Conservation (phyloP, 2,329 filamentous ascomycete genomes). For the Fusarium udum region DNA sequence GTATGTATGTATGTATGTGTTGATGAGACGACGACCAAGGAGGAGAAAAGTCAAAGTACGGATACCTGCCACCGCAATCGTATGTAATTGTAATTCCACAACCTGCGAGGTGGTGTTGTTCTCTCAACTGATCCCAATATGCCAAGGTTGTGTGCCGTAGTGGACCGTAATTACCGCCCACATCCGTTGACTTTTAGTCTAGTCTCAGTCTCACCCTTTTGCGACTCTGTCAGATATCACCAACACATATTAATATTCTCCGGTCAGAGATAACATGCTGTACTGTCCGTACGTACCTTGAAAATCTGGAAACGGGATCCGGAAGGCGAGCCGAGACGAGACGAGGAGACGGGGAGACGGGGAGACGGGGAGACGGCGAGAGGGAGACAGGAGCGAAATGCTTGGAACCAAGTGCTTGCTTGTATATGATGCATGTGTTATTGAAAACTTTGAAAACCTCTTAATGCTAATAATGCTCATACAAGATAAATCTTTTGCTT, state of each 20-base stretch:
- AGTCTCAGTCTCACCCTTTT: neutral
- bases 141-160: constrained; percentile 2
- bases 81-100: neutral
- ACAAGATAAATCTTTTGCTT: neutral
- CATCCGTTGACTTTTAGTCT: neutral
- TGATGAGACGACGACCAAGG: neutral
- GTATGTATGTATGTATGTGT: neutral
- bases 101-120: neutral
- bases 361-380: neutral
- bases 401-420: neutral
- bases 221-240: constrained; percentile 23
- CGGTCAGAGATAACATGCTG: neutral
- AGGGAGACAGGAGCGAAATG: neutral
- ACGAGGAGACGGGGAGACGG: neutral
- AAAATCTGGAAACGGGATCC: neutral
- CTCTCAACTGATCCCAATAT: neutral
- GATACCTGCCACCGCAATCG: neutral
- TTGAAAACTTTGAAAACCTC: neutral
- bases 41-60: neutral
- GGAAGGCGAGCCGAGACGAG: neutral
- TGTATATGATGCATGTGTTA: constrained; percentile 7
- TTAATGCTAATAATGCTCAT: neutral
- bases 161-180: neutral
- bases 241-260: neutral
- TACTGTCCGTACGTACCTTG: neutral